Conservation (phyloP, 768 basidiomycete genomes). For the Hericium alpestre region DNA sequence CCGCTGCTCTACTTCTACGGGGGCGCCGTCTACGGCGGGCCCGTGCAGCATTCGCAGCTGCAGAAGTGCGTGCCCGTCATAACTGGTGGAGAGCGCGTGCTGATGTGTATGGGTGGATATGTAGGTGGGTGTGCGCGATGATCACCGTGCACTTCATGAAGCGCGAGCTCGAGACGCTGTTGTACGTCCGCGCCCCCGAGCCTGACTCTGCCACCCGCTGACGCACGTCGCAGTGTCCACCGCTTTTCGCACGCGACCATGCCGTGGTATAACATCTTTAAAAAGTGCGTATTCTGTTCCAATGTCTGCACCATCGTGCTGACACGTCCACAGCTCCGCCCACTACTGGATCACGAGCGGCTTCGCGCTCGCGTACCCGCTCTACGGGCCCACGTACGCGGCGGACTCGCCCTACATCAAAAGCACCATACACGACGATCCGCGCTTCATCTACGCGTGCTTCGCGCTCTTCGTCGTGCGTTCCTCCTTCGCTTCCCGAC, state of each 20-base stretch:
- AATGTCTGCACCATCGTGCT: no score
- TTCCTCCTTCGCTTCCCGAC: constrained; percentile 7
- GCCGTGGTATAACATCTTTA: constrained; percentile 77
- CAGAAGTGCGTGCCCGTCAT: constrained; percentile 47
- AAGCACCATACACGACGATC: constrained; percentile 53
- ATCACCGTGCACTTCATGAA: constrained; percentile 84
- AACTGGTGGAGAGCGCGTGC: not conserved
- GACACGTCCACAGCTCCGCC: not conserved
- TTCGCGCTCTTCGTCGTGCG: constrained; percentile 68
- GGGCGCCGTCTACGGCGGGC: constrained; percentile 53
- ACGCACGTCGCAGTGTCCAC: constrained; percentile 53
- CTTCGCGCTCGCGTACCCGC: constrained; percentile 62
- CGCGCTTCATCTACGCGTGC: constrained; percentile 56
- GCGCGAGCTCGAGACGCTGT: constrained; percentile 86
- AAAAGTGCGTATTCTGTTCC: constrained; percentile 50
- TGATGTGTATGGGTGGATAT: constrained; percentile 32
- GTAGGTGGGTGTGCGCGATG: constrained; percentile 58
- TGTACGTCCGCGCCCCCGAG: constrained; percentile 36
- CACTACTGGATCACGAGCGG: constrained; percentile 28
- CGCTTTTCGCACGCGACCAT: constrained; percentile 94
- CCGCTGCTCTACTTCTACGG: constrained; percentile 73
- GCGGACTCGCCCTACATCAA: constrained; percentile 50
- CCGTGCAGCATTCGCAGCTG: constrained; percentile 63
- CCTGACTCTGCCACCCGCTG: not conserved
- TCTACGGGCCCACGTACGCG: constrained; percentile 77